phyloP scores from a whole-genome alignment of 257 asterid species.

The Cinchona pubescens region DNA sequence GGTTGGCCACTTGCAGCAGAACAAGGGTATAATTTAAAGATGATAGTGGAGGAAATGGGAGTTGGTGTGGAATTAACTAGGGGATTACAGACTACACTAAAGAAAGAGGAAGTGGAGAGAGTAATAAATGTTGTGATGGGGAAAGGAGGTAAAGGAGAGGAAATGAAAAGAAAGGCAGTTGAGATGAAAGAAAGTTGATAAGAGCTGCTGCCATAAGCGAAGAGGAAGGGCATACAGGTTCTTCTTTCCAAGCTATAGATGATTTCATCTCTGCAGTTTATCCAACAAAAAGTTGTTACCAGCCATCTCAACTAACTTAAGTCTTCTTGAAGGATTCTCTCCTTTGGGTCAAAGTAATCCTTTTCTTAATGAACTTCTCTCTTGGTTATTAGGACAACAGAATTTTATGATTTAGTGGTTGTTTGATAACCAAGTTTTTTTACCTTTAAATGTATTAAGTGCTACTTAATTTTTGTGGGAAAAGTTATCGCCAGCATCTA shows the following conservation, averaged over 20 bases:
- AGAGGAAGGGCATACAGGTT: conserved; percentile 41
- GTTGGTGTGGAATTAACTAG: conserved; percentile 63
- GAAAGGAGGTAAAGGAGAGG: conserved; percentile 43
- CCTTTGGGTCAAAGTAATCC: neutral
- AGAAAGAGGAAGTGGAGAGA: conserved; percentile 54
- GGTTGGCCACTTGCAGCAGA: conserved; percentile 98
- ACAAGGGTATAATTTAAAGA: conserved; percentile 79
- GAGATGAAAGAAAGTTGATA: conserved; percentile 48
- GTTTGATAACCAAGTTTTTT: too few species aligned
- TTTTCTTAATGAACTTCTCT: too few species aligned
- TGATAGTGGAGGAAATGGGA: conserved; percentile 78
- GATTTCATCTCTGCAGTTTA: conserved; percentile 45
- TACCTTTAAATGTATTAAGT: too few species aligned
- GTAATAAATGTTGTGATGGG: conserved; percentile 56
- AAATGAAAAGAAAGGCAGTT: conserved; percentile 61
- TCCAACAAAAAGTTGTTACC: conserved; percentile 12
- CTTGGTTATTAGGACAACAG: neutral
- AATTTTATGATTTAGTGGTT: neutral
- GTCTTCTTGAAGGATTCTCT: neutral
- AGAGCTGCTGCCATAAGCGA: conserved; percentile 51
- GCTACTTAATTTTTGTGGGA: too few species aligned
- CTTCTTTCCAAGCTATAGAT: conserved; percentile 54
- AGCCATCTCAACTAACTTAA: neutral
- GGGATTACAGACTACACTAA: conserved; percentile 38
- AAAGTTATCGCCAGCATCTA: neutral